phyloP scores from a whole-genome alignment of 2,329 filamentous ascomycete species.

The Cryphonectria carpinicola region DNA sequence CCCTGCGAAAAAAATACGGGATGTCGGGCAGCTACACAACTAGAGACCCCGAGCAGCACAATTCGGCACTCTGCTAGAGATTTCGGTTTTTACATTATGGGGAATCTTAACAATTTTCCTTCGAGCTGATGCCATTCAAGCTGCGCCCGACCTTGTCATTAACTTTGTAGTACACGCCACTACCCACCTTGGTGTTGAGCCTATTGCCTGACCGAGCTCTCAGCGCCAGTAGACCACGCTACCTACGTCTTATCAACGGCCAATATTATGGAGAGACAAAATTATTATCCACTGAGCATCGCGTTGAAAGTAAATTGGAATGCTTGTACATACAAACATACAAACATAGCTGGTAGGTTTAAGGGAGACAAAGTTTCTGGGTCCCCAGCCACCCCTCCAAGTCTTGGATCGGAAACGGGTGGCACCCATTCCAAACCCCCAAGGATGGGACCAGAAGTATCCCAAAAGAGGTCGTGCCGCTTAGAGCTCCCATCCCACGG shows the following conservation, averaged over 20 bases:
- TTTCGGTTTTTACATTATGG: not conserved
- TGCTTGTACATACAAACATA: not conserved
- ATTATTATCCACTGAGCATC: not conserved
- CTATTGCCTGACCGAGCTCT: not conserved
- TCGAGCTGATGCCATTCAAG: not conserved
- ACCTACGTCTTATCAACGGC: not conserved
- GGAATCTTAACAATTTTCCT: not conserved
- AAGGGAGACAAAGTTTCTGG: not conserved
- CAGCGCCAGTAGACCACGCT: not conserved
- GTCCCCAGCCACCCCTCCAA: not conserved
- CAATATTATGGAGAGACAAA: not conserved
- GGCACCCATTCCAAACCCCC: not conserved
- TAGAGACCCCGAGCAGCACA: not conserved
- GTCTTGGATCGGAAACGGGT: not conserved
- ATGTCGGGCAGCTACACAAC: not conserved
- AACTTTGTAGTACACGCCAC: not conserved
- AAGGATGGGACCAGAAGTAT: not conserved
- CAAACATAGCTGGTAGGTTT: not conserved
- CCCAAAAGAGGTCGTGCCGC: too few species aligned
- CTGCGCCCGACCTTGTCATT: not conserved
- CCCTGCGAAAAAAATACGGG: too few species aligned
- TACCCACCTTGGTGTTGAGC: not conserved
- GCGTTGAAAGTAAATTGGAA: not conserved
- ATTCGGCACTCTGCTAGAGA: not conserved
- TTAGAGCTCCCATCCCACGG: not conserved